phyloP scores from a whole-genome alignment of 1,139 yeast species.

The Lodderomyces theae region DNA sequence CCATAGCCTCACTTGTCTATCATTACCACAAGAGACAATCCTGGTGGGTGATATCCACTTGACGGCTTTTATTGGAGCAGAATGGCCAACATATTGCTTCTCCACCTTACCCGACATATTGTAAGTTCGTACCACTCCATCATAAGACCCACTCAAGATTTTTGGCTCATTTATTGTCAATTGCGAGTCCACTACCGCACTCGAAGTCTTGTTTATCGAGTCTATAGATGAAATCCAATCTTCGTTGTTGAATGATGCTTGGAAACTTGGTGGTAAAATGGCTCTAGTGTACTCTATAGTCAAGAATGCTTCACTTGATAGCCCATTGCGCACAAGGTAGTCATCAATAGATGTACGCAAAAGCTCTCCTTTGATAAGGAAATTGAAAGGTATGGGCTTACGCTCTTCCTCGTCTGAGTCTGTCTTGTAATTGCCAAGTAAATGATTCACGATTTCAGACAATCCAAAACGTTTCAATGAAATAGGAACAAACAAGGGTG shows the following conservation, averaged over 20 bases:
- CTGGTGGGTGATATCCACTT: conserved; percentile 74
- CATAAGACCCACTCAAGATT: conserved; percentile 87
- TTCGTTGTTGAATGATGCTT: conserved; percentile 85
- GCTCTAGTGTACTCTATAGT: conserved; percentile 89
- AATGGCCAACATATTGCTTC: conserved; percentile 82
- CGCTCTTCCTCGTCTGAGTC: conserved; percentile 18
- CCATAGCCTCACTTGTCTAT: conserved; percentile 88
- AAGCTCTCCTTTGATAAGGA: conserved; percentile 79
- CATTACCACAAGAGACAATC: conserved; percentile 84
- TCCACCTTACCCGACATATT: conserved; percentile 79
- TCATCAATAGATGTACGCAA: conserved; percentile 77
- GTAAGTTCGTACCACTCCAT: conserved; percentile 90
- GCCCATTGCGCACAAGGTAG: conserved; percentile 70
- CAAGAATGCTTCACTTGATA: conserved; percentile 78
- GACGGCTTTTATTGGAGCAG: conserved; percentile 79
- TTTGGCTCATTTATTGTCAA: conserved; percentile 35
- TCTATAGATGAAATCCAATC: conserved; percentile 92
- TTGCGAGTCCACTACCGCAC: conserved; percentile 29
- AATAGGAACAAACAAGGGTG: conserved; percentile 85
- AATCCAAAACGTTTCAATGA: conserved; percentile 84
- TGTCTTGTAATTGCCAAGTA: conserved; percentile 39
- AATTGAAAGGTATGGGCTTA: conserved; percentile 86
- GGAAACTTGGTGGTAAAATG: conserved; percentile 86
- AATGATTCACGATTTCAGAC: conserved; percentile 91
- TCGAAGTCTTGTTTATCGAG: conserved; percentile 36